Conservation (phyloP, 2,329 filamentous ascomycete genomes). For the Bretziella fagacearum region DNA sequence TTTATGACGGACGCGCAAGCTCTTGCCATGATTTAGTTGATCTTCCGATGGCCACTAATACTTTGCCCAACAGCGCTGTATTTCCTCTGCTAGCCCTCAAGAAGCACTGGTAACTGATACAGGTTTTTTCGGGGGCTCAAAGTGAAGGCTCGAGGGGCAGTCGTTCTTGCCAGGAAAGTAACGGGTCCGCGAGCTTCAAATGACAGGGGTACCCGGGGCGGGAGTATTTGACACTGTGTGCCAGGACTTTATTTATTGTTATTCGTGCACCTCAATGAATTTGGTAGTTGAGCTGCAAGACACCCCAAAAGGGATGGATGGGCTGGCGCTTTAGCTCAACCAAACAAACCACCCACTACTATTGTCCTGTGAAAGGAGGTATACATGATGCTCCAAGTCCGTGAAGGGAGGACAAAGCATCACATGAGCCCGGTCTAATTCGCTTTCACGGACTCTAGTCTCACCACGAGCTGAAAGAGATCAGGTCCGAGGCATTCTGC, state of each 20-base stretch:
- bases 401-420: neutral
- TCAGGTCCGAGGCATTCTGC: neutral
- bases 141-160: too few relatives aligned
- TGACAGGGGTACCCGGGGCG: neutral
- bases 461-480: neutral
- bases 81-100: neutral
- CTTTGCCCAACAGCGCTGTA: neutral
- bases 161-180: neutral
- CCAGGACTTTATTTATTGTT: neutral
- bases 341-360: too few relatives aligned
- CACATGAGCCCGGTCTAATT: neutral
- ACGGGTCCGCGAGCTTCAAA: neutral
- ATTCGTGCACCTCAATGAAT: slow-evolving; percentile 1
- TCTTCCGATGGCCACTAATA: too few relatives aligned
- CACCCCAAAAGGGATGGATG: neutral
- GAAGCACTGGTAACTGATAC: neutral
- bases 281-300: neutral
- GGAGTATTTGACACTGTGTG: slow-evolving; percentile 9
- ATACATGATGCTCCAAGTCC: neutral
- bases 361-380: neutral
- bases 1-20: neutral
- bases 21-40: neutral
- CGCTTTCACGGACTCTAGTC: neutral
- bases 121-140: neutral
- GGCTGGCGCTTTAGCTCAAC: slow-evolving; percentile 1